phyloP scores from a whole-genome alignment of 75 land plant genomes.

The Sequoia sempervirens region DNA sequence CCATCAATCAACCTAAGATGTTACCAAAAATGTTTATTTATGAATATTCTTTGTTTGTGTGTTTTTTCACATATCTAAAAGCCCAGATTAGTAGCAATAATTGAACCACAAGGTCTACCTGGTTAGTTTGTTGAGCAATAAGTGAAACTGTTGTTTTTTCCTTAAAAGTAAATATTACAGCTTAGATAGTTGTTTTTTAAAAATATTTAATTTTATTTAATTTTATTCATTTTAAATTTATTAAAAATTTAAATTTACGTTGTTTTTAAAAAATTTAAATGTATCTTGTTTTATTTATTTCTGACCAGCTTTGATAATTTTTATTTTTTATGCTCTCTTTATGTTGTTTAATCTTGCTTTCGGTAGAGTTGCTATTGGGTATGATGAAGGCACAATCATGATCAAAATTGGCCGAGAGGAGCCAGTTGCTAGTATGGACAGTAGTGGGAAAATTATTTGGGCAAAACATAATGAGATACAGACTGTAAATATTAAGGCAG shows the following conservation, averaged over 20 bases:
- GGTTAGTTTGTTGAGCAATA: neutral
- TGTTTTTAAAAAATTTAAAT: too few species aligned
- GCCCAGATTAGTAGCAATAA: neutral
- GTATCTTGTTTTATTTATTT: too few species aligned
- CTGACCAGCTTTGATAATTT: neutral
- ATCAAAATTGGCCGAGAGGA: conserved; percentile 93
- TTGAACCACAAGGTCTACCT: neutral
- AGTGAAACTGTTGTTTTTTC: neutral
- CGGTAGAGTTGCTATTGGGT: conserved; percentile 89
- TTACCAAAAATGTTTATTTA: neutral
- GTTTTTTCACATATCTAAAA: neutral
- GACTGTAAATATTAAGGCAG: conserved; percentile 87
- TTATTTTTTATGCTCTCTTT: neutral
- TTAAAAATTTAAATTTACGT: too few species aligned
- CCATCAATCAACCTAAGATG: neutral
- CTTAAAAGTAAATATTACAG: neutral
- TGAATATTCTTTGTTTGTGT: neutral
- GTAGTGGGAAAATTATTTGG: conserved; percentile 93
- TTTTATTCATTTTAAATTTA: too few species aligned
- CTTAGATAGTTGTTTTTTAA: neutral
- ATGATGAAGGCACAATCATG: conserved; percentile 99
- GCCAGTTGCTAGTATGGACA: conserved; percentile 98
- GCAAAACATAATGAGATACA: conserved; percentile 99
- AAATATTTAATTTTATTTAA: too few species aligned
- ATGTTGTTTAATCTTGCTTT: neutral